Conservation (phyloP, 2,329 filamentous ascomycete species). For the Epichloe amarillans region DNA sequence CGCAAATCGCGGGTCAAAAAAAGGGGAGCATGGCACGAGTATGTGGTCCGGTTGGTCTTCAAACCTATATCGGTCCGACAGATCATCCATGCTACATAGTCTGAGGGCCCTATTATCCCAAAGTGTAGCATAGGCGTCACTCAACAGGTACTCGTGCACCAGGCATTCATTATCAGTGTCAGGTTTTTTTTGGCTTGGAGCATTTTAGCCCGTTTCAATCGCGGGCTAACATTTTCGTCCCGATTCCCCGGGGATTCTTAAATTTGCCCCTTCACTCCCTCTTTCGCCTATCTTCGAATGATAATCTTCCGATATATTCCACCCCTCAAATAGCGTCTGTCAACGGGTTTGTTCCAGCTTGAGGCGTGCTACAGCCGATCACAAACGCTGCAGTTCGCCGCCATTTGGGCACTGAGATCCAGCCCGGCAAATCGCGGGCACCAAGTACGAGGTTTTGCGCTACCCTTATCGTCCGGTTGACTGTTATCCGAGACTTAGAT, state of each 20-base stretch:
- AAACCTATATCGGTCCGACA: no score
- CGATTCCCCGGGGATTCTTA: neutral
- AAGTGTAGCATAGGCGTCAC: no score
- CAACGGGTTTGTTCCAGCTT: no score
- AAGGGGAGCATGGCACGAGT: no score
- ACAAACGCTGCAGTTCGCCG: neutral
- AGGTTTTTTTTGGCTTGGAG: neutral
- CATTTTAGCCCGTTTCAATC: neutral
- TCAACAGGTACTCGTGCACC: no score
- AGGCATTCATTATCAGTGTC: no score
- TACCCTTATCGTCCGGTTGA: neutral
- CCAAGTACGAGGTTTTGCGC: neutral
- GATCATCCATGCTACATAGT: no score
- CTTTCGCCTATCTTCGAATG: neutral
- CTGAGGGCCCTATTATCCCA: no score
- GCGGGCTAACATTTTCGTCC: neutral
- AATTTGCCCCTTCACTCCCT: neutral
- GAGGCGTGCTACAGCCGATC: neutral
- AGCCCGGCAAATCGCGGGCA: neutral
- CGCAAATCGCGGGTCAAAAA: no score
- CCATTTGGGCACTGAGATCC: neutral
- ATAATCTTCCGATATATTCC: no score
- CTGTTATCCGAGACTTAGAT: neutral
- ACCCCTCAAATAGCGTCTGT: no score
- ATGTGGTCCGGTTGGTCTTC: no score